Evolutionary conservation across 1,284 basidiomycete genomes (phyloP), one percentile per base, ranked within the genome.

Genomic region (Hortiboletus rubellus): DNA sequence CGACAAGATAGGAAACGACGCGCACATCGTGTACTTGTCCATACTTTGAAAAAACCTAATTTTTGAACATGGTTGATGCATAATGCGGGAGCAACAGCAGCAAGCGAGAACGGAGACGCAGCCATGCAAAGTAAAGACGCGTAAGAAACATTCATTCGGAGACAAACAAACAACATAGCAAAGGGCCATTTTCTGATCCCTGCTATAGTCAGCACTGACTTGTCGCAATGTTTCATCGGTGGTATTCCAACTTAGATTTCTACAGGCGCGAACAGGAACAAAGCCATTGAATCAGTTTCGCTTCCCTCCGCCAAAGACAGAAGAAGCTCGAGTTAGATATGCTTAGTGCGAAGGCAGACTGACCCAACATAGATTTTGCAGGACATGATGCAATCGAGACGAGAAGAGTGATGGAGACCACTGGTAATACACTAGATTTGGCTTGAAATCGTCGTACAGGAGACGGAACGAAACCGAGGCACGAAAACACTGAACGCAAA

Each of bases 201-300:
- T 49, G 63, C 68, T 64, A 66, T 63, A 72, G 72, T 77, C 70
- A 77, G 81, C 66, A 91, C 89, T 87, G 82, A 94, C 92, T 81
- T 85, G 77, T 76, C 86, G 85, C 69, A 96, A 83, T 61, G 84
- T 85, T 55, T 94, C 92, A 84, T 95, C 93, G 73, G 86, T 94
- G 76, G 93, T 94, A 85, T 92, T 93, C 93, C 93, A 91, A 82
- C 89, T 91, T 82, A 91, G 81, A 84, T 91, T 91, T 80, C 89
- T 91, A 85, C 76, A 81, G 66, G 72, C 72, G 64, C 66, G 74
- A 72, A 71, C 61, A 54, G 41, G 49, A 54, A 60, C 59, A 71
- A 71, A 70, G 63, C 60, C 62, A 72, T 72, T 62, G 57, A 71
- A 80, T 86, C 77, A 85, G 82, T 83, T 74, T 67, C 72, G 71